Evolutionary conservation across 768 basidiomycete species (phyloP).

Genomic region (Xanthoconium purpureum): DNA sequence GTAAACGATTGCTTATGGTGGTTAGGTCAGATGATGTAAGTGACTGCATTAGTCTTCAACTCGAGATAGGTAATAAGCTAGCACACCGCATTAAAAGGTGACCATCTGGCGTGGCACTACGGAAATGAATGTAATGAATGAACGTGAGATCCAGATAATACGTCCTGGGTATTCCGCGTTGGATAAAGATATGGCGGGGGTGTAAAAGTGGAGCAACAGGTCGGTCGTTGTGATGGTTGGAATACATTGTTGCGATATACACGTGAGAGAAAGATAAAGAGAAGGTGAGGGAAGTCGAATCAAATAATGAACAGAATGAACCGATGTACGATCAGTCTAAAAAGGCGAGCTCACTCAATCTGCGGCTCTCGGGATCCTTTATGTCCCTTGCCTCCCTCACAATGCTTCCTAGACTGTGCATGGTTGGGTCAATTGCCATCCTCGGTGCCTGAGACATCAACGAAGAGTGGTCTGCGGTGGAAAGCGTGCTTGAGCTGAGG

Average conservation of each 20-base stretch:
- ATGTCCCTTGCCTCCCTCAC: constrained; percentile 50
- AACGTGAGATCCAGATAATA: constrained; percentile 8
- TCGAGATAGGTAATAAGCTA: too few relatives aligned
- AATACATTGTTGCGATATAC: constrained; percentile 2
- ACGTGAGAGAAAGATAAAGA: constrained; percentile 1
- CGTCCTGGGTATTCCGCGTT: constrained; percentile 2
- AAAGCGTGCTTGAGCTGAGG: constrained; percentile 18
- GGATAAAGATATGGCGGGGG: constrained; percentile 6
- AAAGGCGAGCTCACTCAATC: constrained; percentile 73
- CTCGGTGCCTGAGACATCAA: constrained; percentile 34
- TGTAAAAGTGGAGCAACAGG: not conserved
- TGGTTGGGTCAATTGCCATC: constrained; percentile 51
- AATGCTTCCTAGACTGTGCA: constrained; percentile 60
- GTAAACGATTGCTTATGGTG: too few relatives aligned
- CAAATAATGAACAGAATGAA: not conserved
- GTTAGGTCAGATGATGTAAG: too few relatives aligned
- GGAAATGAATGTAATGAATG: constrained; percentile 12
- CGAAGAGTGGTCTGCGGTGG: constrained; percentile 34
- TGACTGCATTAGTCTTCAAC: too few relatives aligned
- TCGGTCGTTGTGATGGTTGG: not conserved
- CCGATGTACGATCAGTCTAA: constrained; percentile 33
- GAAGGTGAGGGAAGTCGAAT: not conserved
- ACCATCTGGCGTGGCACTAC: not conserved
- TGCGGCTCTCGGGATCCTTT: constrained; percentile 63
- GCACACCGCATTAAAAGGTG: constrained; percentile 2